A percentile compares a stretch with the other conserved stretches of the same genome.
Evolutionary conservation across 352 stramenopile genomes (phyloP).

Genomic region (Pythium monospermum): DNA sequence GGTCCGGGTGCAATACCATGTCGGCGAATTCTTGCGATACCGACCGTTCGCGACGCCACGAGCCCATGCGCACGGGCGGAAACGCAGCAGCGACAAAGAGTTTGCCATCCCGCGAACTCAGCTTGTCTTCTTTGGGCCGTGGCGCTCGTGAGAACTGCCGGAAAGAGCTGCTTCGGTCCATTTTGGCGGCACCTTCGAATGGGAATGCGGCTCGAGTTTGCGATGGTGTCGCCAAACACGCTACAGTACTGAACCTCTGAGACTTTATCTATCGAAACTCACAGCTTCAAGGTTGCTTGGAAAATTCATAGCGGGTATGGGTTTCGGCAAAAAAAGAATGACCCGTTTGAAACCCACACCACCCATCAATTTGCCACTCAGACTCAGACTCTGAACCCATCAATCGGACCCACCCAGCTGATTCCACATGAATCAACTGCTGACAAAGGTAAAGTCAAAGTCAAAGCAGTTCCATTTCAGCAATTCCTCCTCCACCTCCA

Average conservation of each 20-base stretch:
- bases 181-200: not conserved
- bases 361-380: slow-evolving; percentile 2
- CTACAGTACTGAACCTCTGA: too few relatives aligned
- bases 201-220: too few relatives aligned
- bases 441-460: not conserved
- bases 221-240: too few relatives aligned
- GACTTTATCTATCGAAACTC: slow-evolving; percentile 23
- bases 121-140: slow-evolving; percentile 28
- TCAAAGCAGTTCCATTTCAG: not conserved
- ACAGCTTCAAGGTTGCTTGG: slow-evolving; percentile 24
- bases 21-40: slow-evolving; percentile 58
- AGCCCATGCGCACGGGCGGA: slow-evolving; percentile 55
- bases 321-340: not conserved
- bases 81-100: too few relatives aligned
- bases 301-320: slow-evolving; percentile 7
- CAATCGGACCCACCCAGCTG: slow-evolving; percentile 2
- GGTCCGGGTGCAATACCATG: slow-evolving; percentile 41
- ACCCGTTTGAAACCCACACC: not conserved
- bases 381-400: slow-evolving; percentile 12
- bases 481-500: not conserved
- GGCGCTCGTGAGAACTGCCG: slow-evolving; percentile 25
- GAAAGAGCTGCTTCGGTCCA: slow-evolving; percentile 13
- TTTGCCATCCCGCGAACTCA: too few relatives aligned
- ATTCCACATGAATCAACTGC: slow-evolving; percentile 1
- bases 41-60: slow-evolving; percentile 57